A percentile compares a stretch with the other conserved stretches of the same genome.
Conservation (phyloP, 2,329 filamentous ascomycete species). For the Fusarium circinatum region DNA sequence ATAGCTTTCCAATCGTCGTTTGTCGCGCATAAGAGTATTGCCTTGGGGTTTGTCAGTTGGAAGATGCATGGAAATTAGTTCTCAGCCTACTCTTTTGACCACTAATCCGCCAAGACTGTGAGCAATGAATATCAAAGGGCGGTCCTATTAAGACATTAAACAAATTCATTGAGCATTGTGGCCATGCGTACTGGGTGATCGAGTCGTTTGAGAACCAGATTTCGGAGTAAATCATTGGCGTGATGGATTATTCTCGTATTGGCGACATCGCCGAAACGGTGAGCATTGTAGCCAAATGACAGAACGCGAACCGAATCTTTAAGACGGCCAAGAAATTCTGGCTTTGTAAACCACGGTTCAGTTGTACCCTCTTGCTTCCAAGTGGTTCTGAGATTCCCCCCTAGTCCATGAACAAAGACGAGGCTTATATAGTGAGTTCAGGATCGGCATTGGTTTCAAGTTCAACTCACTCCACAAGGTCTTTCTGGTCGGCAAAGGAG, state of each 20-base stretch:
- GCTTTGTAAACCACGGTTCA: conserved; percentile 29
- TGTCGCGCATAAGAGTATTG: conserved; percentile 31
- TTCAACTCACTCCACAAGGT: conserved; percentile 30
- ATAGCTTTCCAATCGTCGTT: conserved; percentile 33
- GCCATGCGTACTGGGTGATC: conserved; percentile 21
- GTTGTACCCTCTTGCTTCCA: conserved; percentile 28
- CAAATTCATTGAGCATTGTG: background rate
- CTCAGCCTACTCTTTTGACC: conserved; percentile 28
- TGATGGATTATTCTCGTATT: conserved; percentile 39
- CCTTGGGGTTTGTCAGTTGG: conserved; percentile 3
- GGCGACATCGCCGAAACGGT: conserved; percentile 35
- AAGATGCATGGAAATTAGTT: conserved; percentile 19
- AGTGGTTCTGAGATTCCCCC: conserved; percentile 28
- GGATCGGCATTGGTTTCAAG: background rate
- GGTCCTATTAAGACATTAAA: conserved; percentile 8
- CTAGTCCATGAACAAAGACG: conserved; percentile 29
- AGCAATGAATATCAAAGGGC: conserved; percentile 34
- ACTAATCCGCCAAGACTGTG: conserved; percentile 35
- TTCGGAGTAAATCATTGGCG: conserved; percentile 32
- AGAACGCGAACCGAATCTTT: conserved; percentile 23
- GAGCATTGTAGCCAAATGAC: conserved; percentile 38
- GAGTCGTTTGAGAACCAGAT: conserved; percentile 34
- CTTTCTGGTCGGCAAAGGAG: background rate
- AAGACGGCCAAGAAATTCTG: conserved; percentile 25
- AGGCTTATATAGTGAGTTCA: conserved; percentile 9